These are phyloP conservation scores for Podospora comata DNA, from an alignment of 495 filamentous ascomycete species.

Conservation along the genomic window DNA sequence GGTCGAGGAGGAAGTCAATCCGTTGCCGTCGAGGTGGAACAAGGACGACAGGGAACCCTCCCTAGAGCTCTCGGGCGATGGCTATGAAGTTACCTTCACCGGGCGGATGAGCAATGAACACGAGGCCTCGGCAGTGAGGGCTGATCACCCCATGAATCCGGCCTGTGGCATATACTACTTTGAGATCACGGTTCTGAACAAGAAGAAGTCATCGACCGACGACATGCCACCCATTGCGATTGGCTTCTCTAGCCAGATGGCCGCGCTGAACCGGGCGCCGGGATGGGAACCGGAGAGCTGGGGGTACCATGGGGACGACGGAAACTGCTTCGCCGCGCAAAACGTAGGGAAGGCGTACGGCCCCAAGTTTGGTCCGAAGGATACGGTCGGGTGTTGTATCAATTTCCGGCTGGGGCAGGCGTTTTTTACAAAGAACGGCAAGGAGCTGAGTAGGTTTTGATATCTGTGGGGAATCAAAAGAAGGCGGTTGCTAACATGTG, in stretches of 20 bases:
- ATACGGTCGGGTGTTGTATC: conserved; percentile 88
- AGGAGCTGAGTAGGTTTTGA: conserved; percentile 58
- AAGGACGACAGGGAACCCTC: conserved; percentile 68
- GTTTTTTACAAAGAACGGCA: conserved; percentile 95
- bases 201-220: conserved; percentile 60
- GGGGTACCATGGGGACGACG: conserved; percentile 98
- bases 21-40: conserved; percentile 81
- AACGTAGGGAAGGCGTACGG: conserved; percentile 75
- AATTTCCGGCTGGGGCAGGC: conserved; percentile 85
- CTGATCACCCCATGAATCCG: conserved; percentile 86
- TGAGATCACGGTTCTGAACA: conserved; percentile 82
- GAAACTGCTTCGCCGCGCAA: conserved; percentile 74
- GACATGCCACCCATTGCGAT: conserved; percentile 85
- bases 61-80: conserved; percentile 71
- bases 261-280: conserved; percentile 74
- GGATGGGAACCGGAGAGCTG: conserved; percentile 96
- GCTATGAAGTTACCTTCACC: conserved; percentile 73
- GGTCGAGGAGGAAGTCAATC: conserved; percentile 56
- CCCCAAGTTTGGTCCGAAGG: conserved; percentile 62
- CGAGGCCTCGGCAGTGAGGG: conserved; percentile 79
- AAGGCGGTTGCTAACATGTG: conserved; percentile 14
- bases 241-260: conserved; percentile 75
- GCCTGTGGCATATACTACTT: conserved; percentile 96
- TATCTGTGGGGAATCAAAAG: background rate
- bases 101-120: conserved; percentile 53